Base-by-base conservation (phyloP, 2,329 filamentous ascomycete genomes). In the Metarhizium guizhouense region DNA sequence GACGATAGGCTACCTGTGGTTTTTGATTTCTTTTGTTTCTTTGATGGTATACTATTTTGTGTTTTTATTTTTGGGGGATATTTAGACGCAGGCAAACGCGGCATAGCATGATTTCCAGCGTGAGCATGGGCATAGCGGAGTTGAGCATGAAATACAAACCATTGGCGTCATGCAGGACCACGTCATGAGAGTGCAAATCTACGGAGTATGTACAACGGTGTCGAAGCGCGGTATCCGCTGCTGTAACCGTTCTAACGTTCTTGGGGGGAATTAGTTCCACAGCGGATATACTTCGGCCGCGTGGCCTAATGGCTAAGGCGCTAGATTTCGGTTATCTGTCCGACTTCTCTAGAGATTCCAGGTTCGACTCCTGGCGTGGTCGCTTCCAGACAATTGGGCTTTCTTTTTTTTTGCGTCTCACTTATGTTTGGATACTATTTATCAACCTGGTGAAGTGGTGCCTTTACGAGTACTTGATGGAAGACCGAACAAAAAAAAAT, bases 291-390 rank as follows among this genome's bases (percentile, higher is more conserved):
- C 38, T 16, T 61, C 60, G 68, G 70, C 70, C 70, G 70, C 70
- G 68, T 72, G 68, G 70, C 70, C 67, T 68, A 72, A 72, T 72
- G 70, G 70, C 60, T 72, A 72, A 69, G 67, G 70, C 70, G 70
- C 66, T 67, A 72, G 69, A 72, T 72, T 72, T 72, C 70, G 69
- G 70, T 64, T 57, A 5, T 7, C 13, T 14, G 48, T 49, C 36
- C 55, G 56, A 64, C 38, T 40, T 25, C 70, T 72, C 70, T 72
- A 67, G 67, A 72, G 70, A 71, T 70, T 72, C 67, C 69, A 71
- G 70, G 69, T 71, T 71, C 70, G 69, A 72, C 64, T 72, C 70
- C 70, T 72, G 69, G 67, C 68, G 70, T 70, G 70, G 70, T 72
- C 70, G 68, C 32, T 54, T 52, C 47, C 48, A 10, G 43, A 6